Conservation (phyloP, 441 rosid species). For the Pelargonium fulgidum region DNA sequence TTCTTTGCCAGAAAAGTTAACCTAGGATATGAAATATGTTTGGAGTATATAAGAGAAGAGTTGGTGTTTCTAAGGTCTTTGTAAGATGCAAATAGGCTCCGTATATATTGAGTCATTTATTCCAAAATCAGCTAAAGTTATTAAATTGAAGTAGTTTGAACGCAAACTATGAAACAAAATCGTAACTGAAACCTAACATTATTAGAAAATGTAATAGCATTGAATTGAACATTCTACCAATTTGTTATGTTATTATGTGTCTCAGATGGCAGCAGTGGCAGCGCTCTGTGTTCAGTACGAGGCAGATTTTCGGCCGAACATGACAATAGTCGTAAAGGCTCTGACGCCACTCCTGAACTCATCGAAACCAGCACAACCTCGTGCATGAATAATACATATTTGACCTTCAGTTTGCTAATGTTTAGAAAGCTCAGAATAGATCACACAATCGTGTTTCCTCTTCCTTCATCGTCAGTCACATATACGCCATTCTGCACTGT, state of each 20-base stretch:
- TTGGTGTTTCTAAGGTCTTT: too few relatives aligned
- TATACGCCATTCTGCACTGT: background rate
- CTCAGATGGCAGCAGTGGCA: constrained; percentile 65
- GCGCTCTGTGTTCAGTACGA: constrained; percentile 75
- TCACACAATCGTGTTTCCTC: background rate
- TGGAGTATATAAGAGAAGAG: too few relatives aligned
- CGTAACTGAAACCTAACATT: too few relatives aligned
- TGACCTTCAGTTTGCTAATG: background rate
- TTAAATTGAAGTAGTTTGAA: too few relatives aligned
- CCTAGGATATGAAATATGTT: too few relatives aligned
- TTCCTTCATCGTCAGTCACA: background rate
- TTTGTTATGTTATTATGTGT: background rate
- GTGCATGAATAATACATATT: background rate
- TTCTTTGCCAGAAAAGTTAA: too few relatives aligned
- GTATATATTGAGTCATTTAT: too few relatives aligned
- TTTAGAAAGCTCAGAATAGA: background rate
- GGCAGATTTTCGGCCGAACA: constrained; percentile 66
- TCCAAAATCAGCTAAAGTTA: too few relatives aligned
- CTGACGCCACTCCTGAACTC: constrained; percentile 57
- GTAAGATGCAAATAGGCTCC: too few relatives aligned
- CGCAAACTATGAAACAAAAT: too few relatives aligned
- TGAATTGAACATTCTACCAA: background rate
- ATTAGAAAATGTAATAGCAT: too few relatives aligned
- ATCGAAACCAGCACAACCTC: constrained; percentile 31
- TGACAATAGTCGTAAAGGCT: constrained; percentile 76